Evolutionary conservation across 805 yeast genomes (phyloP).

Genomic region (Candida silvicultrix): DNA sequence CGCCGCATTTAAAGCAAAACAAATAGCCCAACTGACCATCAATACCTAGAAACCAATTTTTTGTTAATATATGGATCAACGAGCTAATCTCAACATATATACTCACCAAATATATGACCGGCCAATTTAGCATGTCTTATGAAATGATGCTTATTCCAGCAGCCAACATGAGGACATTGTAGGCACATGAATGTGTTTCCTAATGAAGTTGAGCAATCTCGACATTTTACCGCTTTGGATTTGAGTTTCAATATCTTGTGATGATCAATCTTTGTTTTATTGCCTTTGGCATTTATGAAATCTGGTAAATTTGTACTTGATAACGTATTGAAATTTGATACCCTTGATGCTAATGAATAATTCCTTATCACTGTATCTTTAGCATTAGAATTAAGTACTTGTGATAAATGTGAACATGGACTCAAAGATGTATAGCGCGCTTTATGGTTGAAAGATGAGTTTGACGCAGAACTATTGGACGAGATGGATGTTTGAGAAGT

Average conservation of each 20-base stretch:
- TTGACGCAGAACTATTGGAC: background rate
- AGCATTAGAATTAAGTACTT: slow-evolving; percentile 21
- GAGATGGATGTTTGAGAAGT: background rate
- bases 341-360: slow-evolving; percentile 20
- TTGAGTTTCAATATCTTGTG: slow-evolving; percentile 34
- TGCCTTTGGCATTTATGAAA: slow-evolving; percentile 6
- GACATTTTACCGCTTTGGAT: slow-evolving; percentile 41
- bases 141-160: slow-evolving; percentile 46
- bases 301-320: slow-evolving; percentile 5
- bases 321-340: slow-evolving; percentile 9
- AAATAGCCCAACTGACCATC: slow-evolving; percentile 63
- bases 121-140: slow-evolving; percentile 36
- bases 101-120: slow-evolving; percentile 47
- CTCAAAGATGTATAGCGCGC: slow-evolving; percentile 4
- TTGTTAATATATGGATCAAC: background rate
- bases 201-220: slow-evolving; percentile 37
- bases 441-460: background rate
- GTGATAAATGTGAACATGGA: slow-evolving; percentile 22
- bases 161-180: slow-evolving; percentile 75
- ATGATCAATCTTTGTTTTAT: slow-evolving; percentile 24
- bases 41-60: slow-evolving; percentile 30
- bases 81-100: too few relatives aligned
- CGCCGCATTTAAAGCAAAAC: slow-evolving; percentile 75
- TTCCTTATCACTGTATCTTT: slow-evolving; percentile 21
- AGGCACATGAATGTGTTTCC: slow-evolving; percentile 52